Evolutionary conservation across 2,329 filamentous ascomycete genomes (phyloP), one percentile per base, ranked within the genome.

Genomic region (Fusarium transvaalense): DNA sequence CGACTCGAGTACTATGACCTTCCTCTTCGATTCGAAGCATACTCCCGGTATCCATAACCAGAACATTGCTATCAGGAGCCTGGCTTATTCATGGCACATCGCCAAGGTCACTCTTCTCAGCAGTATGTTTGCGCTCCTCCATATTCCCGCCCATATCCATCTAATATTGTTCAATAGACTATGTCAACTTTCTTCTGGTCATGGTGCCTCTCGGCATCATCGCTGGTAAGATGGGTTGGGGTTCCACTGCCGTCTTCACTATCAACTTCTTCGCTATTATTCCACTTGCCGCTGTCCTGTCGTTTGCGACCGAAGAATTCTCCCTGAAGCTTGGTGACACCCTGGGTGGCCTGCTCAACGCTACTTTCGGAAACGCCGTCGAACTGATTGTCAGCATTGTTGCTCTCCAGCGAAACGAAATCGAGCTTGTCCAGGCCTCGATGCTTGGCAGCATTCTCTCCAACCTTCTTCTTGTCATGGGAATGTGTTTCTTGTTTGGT

Each of bases 401-500:
- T 68, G 96, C 96, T 19, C 86, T 99, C 45, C 88, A 85, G 70
- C 89, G 96, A 73, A 89, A 89, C 67, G 92, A 98, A 81, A 97
- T 97, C 76, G 90, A 95, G 74, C 94, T 98, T 69, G 95, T 98
- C n/a, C 96, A 98, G 82, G 92, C 95, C 21, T 97, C 93, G 68
- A 98, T 98, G 94, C 89, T 98, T 34, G 95, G 96, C 47, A 97
- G 92, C 75, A 97, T 98, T 73, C 85, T 98, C 38, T 97, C 95
- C 69, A 98, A 98, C 80, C 90, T 97, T 69, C 86, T 98, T 10
- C 88, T 98, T 23, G 95, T 94, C 46, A 86, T 94, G 76, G 91
- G 91, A 73, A 92, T 92, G 85, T 93, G 91, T 79, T 93, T 93
- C 82, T 83, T 94, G 69, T 86, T 92, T 56, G 92, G 92, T 56